Conservation (phyloP, 768 basidiomycete species). For the Agaricus subrufescens region DNA sequence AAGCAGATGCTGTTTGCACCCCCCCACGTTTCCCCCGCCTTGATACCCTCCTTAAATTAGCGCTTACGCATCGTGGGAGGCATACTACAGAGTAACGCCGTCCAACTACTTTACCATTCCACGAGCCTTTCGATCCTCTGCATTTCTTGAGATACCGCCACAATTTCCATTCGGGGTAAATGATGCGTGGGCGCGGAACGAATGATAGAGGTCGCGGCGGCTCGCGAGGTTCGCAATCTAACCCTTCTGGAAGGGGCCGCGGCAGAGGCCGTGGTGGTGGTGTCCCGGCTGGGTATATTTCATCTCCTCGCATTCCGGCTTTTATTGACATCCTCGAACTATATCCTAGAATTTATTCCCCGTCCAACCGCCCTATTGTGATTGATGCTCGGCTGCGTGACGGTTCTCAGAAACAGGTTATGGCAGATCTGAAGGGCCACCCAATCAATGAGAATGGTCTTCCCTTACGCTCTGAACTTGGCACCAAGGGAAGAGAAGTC, state of each 20-base stretch:
- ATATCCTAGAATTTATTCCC: conserved; percentile 34
- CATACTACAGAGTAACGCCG: neutral
- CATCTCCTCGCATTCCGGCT: neutral
- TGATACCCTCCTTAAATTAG: no score
- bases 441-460: conserved; percentile 34
- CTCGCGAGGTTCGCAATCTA: neutral
- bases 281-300: conserved; percentile 29
- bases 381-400: conserved; percentile 40
- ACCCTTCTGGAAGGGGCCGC: conserved; percentile 9
- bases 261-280: conserved; percentile 35
- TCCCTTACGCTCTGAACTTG: conserved; percentile 56
- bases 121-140: conserved; percentile 3
- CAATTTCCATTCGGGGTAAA: neutral
- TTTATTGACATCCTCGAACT: conserved; percentile 1
- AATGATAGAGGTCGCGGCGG: neutral
- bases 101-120: neutral
- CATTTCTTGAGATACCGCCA: neutral
- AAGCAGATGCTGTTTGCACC: no score
- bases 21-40: neutral
- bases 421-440: conserved; percentile 30
- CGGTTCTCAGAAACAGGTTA: conserved; percentile 35
- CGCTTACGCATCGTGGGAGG: neutral
- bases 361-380: conserved; percentile 27
- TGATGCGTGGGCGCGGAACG: conserved; percentile 16
- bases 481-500: conserved; percentile 42